Conservation (phyloP, 257 asterid species). For the Osmanthus fragrans region DNA sequence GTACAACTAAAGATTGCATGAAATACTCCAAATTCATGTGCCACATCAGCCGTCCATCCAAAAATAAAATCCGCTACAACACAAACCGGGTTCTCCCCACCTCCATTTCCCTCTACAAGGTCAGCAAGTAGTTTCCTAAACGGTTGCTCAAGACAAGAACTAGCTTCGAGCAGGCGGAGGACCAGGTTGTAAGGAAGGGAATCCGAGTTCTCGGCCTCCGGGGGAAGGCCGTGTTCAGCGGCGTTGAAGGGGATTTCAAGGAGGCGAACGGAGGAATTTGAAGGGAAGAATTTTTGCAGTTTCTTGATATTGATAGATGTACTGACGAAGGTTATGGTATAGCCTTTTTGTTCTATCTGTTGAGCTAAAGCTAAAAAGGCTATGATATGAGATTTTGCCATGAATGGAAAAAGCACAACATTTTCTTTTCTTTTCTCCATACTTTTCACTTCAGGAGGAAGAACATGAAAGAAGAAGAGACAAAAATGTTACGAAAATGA, state of each 20-base stretch:
- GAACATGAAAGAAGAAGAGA: not conserved
- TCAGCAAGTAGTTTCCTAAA: slow-evolving; percentile 32
- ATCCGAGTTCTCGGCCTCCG: slow-evolving; percentile 45
- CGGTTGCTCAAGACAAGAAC: slow-evolving; percentile 34
- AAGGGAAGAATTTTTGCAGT: slow-evolving; percentile 35
- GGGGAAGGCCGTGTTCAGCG: slow-evolving; percentile 57
- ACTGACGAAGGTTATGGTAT: not conserved
- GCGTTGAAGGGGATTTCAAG: slow-evolving; percentile 43
- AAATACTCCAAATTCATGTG: slow-evolving; percentile 48
- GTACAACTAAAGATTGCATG: slow-evolving; percentile 47
- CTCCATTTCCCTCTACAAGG: slow-evolving; percentile 16
- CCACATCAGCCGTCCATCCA: slow-evolving; percentile 56
- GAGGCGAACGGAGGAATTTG: slow-evolving; percentile 34
- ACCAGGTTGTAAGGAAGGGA: slow-evolving; percentile 41
- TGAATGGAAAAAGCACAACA: slow-evolving; percentile 16
- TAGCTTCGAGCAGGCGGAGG: slow-evolving; percentile 39
- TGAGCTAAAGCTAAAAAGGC: not conserved
- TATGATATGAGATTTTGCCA: not conserved
- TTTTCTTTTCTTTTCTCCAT: slow-evolving; percentile 13
- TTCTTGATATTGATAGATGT: slow-evolving; percentile 46
- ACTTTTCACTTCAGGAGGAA: not conserved
- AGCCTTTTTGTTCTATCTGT: not conserved
- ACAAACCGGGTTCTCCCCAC: slow-evolving; percentile 40
- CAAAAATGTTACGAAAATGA: not conserved
- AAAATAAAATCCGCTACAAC: slow-evolving; percentile 56